phyloP scores from a whole-genome alignment of 176 grass and related monocot genomes.

The Rhynchospora pubera region DNA sequence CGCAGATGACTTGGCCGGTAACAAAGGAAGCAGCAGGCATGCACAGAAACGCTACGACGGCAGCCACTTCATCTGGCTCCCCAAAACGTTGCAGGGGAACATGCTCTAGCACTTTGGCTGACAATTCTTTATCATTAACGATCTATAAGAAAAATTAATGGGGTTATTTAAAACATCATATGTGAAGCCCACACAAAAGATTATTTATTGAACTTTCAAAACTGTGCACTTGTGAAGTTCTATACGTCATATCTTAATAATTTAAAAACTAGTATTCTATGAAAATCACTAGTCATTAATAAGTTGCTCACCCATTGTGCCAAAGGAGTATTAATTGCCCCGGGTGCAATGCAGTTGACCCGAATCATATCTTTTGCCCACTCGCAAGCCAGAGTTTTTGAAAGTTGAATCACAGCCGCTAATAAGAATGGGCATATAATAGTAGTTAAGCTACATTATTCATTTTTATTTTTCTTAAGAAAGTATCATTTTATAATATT shows the following conservation, averaged over 20 bases:
- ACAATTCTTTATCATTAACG: not conserved
- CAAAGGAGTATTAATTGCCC: not conserved
- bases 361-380: not conserved
- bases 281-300: too few species aligned
- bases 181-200: too few species aligned
- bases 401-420: not conserved
- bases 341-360: not conserved
- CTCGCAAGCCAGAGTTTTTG: not conserved
- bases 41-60: slow-evolving; percentile 22
- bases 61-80: slow-evolving; percentile 23
- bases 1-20: slow-evolving; percentile 14
- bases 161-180: too few species aligned
- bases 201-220: too few species aligned
- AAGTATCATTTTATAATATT: too few species aligned
- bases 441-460: too few species aligned
- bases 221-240: too few species aligned
- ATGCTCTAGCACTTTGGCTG: not conserved
- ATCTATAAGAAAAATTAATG: not conserved
- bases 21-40: slow-evolving; percentile 24
- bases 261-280: too few species aligned
- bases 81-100: slow-evolving; percentile 8
- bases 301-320: not conserved
- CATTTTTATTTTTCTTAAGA: too few species aligned
- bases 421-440: not conserved
- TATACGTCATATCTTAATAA: too few species aligned